phyloP scores from a whole-genome alignment of 345 rosid species.

The Acer campestre region DNA sequence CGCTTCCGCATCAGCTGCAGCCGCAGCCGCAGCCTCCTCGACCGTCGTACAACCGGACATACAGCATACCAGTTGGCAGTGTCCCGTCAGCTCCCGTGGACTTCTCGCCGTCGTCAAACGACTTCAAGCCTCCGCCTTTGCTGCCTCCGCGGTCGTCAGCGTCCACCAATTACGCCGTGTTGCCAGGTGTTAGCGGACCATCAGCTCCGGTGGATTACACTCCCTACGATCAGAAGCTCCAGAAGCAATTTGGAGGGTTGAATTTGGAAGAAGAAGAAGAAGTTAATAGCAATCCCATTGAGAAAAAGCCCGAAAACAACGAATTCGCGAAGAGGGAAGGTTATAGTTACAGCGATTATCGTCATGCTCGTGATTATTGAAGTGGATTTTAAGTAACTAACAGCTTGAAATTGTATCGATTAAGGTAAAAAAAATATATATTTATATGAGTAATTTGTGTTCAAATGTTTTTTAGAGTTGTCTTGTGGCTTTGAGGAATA shows the following conservation, averaged over 20 bases:
- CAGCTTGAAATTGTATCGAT: background rate
- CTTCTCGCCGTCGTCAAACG: conserved; percentile 30
- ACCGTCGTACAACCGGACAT: conserved; percentile 39
- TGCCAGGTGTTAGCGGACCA: conserved; percentile 45
- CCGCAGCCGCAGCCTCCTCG: conserved; percentile 47
- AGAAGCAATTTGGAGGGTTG: conserved; percentile 39
- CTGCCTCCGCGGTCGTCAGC: conserved; percentile 33
- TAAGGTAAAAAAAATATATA: background rate
- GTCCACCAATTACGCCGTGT: conserved; percentile 30
- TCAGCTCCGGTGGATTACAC: conserved; percentile 64
- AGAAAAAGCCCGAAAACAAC: conserved; percentile 37
- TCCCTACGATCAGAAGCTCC: conserved; percentile 44
- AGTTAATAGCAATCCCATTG: conserved; percentile 29
- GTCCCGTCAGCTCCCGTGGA: conserved; percentile 58
- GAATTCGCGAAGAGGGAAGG: conserved; percentile 38
- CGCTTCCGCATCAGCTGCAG: conserved; percentile 36
- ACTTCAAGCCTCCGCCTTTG: conserved; percentile 42
- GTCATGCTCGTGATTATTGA: conserved; percentile 44
- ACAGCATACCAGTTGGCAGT: conserved; percentile 24
- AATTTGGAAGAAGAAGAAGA: conserved; percentile 57
- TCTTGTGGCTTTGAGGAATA: conserved; percentile 13
- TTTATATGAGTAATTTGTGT: conserved; percentile 1
- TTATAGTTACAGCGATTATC: conserved; percentile 41
- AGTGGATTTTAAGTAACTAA: conserved; percentile 10
- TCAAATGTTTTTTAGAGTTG: conserved; percentile 10